Evolutionary conservation across 768 basidiomycete species (phyloP).

Genomic region (Flagelloscypha sp.): DNA sequence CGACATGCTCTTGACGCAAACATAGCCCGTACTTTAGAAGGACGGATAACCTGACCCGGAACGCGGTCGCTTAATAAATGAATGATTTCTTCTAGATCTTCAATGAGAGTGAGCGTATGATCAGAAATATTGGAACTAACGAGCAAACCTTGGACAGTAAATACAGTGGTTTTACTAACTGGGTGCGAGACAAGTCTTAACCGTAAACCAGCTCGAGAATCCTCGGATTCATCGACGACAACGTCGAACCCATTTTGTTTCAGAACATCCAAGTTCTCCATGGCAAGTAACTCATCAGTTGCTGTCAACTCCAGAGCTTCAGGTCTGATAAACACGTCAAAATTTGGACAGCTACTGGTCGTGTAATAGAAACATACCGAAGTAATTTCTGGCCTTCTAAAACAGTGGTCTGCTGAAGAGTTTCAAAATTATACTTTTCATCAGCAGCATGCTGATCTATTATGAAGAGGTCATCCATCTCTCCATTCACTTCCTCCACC

Average conservation of each 20-base stretch:
- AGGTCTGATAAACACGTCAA: slow-evolving; percentile 42
- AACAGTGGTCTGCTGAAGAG: slow-evolving; percentile 78
- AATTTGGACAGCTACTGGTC: slow-evolving; percentile 1
- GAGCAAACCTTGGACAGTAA: slow-evolving; percentile 72
- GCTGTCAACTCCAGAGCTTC: slow-evolving; percentile 76
- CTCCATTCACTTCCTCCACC: slow-evolving; percentile 2
- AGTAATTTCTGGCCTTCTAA: slow-evolving; percentile 84
- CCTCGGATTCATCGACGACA: slow-evolving; percentile 40
- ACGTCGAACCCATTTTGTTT: slow-evolving; percentile 88
- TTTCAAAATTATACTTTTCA: slow-evolving; percentile 98
- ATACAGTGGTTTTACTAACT: slow-evolving; percentile 83
- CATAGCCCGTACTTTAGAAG: slow-evolving; percentile 90
- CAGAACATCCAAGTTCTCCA: slow-evolving; percentile 81
- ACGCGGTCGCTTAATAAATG: slow-evolving; percentile 76
- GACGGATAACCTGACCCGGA: slow-evolving; percentile 77
- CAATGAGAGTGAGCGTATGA: background rate
- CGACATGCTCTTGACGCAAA: slow-evolving; percentile 95
- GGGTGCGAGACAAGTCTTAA: slow-evolving; percentile 77
- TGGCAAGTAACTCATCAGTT: slow-evolving; percentile 79
- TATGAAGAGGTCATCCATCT: slow-evolving; percentile 87
- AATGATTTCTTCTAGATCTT: slow-evolving; percentile 91
- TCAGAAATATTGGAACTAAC: background rate
- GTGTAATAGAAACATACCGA: slow-evolving; percentile 39
- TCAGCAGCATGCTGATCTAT: slow-evolving; percentile 97
- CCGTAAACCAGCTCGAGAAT: slow-evolving; percentile 28